Evolutionary conservation across 495 filamentous ascomycete species (phyloP).

Genomic region (Aspergillus egyptiacus): DNA sequence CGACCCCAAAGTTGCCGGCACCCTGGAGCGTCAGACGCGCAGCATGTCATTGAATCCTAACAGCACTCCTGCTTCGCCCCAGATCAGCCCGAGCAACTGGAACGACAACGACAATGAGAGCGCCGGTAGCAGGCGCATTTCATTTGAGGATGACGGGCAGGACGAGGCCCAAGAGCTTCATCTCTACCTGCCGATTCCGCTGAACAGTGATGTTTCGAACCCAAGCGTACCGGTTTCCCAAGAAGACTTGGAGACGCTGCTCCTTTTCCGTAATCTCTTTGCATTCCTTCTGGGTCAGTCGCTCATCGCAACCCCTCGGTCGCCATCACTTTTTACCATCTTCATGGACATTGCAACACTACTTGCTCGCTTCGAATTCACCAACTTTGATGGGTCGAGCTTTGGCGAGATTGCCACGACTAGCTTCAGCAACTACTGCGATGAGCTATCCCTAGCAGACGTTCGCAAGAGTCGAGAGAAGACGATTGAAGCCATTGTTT

Average conservation of each 20-base stretch:
- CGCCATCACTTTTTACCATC: slow-evolving; percentile 64
- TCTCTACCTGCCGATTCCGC: slow-evolving; percentile 61
- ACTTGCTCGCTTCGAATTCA: slow-evolving; percentile 69
- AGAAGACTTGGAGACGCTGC: slow-evolving; percentile 60
- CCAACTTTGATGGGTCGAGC: slow-evolving; percentile 71
- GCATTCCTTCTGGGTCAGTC: slow-evolving; percentile 78
- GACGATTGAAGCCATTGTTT: slow-evolving; percentile 79
- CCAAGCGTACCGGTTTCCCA: slow-evolving; percentile 34
- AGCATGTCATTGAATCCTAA: slow-evolving; percentile 37
- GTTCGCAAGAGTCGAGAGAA: slow-evolving; percentile 79
- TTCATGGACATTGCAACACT: slow-evolving; percentile 65
- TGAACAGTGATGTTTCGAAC: slow-evolving; percentile 44
- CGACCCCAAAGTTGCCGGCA: slow-evolving; percentile 28
- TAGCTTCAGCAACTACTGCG: slow-evolving; percentile 70
- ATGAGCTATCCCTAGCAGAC: slow-evolving; percentile 71
- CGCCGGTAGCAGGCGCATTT: slow-evolving; percentile 38
- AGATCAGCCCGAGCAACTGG: slow-evolving; percentile 31
- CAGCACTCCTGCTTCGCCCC: slow-evolving; percentile 37
- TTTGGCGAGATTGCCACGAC: slow-evolving; percentile 73
- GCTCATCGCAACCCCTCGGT: slow-evolving; percentile 66
- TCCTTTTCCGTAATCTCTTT: slow-evolving; percentile 84
- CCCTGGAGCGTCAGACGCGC: slow-evolving; percentile 35
- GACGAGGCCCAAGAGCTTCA: slow-evolving; percentile 53
- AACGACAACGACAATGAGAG: slow-evolving; percentile 41
- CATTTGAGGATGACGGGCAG: slow-evolving; percentile 31